Conservation (phyloP, 306 rosid species). For the Lupinus albus region DNA sequence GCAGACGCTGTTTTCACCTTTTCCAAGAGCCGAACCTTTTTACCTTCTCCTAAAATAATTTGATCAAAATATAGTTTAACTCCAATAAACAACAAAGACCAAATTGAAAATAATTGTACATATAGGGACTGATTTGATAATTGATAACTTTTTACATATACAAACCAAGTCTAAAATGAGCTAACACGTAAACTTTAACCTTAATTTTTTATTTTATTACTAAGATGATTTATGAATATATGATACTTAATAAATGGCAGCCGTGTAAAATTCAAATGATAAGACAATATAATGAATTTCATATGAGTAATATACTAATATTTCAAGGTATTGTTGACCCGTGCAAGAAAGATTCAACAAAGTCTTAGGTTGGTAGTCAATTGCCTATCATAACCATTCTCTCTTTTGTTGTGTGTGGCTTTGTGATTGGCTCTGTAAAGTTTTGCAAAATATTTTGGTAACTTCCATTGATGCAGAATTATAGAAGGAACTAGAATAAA, state of each 20-base stretch:
- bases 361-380: not conserved
- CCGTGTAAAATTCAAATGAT: not conserved
- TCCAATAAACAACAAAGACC: no score
- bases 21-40: not conserved
- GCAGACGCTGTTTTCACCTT: constrained; percentile 12
- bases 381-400: not conserved
- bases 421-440: not conserved
- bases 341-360: constrained; percentile 4
- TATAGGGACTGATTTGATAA: no score
- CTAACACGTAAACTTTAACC: no score
- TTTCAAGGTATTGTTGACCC: not conserved
- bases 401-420: not conserved
- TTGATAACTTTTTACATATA: no score
- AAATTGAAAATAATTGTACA: no score
- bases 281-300: not conserved
- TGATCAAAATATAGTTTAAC: no score
- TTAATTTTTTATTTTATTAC: not conserved
- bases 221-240: not conserved
- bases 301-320: not conserved
- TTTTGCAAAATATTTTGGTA: constrained; percentile 16
- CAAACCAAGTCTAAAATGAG: no score
- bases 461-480: not conserved
- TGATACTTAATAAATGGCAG: not conserved
- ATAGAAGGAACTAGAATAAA: constrained; percentile 4
- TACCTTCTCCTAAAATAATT: not conserved